Base-by-base conservation (phyloP, 1,139 yeast species). In the Suhomyces bolitotheri region DNA sequence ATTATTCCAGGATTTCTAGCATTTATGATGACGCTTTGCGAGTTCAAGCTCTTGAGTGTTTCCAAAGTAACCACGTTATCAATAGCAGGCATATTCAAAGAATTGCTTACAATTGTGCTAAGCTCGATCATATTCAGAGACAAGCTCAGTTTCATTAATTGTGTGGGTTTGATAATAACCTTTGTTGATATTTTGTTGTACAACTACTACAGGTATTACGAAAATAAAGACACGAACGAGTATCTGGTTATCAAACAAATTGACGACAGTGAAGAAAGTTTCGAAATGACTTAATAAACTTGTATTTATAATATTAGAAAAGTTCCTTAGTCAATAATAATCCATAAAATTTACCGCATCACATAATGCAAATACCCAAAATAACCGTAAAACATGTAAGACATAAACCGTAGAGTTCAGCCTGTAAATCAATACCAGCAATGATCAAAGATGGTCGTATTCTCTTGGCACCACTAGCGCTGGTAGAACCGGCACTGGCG, bases 11-110 rank as follows among this genome's bases (percentile, higher is more conserved):
- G 98, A 0, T 45, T 85, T 8, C 64, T 87, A 30, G 97, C 96
- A 7, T 89, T 90, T 51, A 73, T 85, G 61, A 85, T 92, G 94
- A 92, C 97, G 0, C 62, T 88, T 23, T 80, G 94, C 49, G 98
- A 92, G 58, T 92, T 87, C 60, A 80, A 85, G 44, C 76, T 92
- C 11, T 69, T 92, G 32, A 82, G 86, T 38, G 77, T 84, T 32
- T 87, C 97, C 0, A 87, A 87, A 39, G 92, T 94, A 10, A 71
- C 89, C 25, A 90, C 98, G 1, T 64, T 92, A 25, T 82, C 94
- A 4, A 79, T 92, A 23, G 96, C 95, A 0, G 98, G 98, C 2
- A 86, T 92, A 21, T 85, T 90, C 54, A 92, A 92, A 57, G 98
- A 92, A 58, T 69, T 92, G 7, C 66, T 90, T 34, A 92, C 97